phyloP scores from a whole-genome alignment of 2,329 filamentous ascomycete species.

The Fusarium sp. region DNA sequence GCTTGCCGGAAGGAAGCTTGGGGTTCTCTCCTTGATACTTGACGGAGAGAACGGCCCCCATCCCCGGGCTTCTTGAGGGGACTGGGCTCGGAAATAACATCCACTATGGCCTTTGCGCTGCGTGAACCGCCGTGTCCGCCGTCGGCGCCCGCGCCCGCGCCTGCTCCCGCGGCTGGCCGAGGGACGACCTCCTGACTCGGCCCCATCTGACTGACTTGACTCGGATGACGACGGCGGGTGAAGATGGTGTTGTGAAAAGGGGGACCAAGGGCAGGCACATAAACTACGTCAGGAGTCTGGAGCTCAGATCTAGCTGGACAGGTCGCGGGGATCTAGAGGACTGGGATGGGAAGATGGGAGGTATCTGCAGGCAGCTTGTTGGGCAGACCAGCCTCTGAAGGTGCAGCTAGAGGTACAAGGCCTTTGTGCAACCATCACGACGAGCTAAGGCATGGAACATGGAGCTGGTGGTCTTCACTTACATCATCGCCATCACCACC shows the following conservation, averaged over 20 bases:
- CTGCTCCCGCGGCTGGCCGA: constrained; percentile 35
- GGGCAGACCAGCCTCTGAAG: neutral
- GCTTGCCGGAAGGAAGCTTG: constrained; percentile 24
- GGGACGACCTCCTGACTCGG: constrained; percentile 43
- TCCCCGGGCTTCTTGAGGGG: constrained; percentile 13
- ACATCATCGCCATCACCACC: constrained; percentile 34
- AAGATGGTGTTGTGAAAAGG: constrained; percentile 34
- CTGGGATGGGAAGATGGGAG: constrained; percentile 29
- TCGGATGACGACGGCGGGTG: constrained; percentile 43
- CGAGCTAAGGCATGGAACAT: constrained; percentile 35
- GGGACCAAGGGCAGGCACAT: constrained; percentile 17
- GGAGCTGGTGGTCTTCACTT: constrained; percentile 36
- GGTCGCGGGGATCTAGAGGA: constrained; percentile 21
- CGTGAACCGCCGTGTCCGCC: constrained; percentile 14
- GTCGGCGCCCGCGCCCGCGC: neutral
- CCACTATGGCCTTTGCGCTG: neutral
- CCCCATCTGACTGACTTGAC: constrained; percentile 47
- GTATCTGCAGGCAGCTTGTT: constrained; percentile 16
- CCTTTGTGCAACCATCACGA: constrained; percentile 35
- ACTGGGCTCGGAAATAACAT: constrained; percentile 25
- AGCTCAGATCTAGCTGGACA: constrained; percentile 36
- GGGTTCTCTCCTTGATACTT: constrained; percentile 21
- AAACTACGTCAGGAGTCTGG: constrained; percentile 37
- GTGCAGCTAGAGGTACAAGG: constrained; percentile 19
- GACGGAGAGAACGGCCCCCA: constrained; percentile 26